These are phyloP conservation scores for Lecanicillium sp. DNA, from an alignment of 2,329 filamentous ascomycete genomes.

Conservation along the genomic window DNA sequence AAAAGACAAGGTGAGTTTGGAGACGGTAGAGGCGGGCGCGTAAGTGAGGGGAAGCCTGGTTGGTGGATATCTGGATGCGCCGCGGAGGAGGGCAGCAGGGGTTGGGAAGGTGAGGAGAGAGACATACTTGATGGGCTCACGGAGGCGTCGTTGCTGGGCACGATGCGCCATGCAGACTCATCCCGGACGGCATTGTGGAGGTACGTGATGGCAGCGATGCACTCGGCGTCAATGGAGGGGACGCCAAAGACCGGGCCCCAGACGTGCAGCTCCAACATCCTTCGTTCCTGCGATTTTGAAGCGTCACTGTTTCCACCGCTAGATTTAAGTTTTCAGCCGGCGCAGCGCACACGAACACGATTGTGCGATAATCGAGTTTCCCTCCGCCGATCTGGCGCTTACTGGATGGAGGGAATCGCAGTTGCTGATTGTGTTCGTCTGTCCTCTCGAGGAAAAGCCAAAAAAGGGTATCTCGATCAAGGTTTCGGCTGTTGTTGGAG, in stretches of 20 bases:
- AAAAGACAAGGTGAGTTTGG: slow-evolving; percentile 11
- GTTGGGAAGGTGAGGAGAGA: not conserved
- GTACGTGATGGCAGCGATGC: slow-evolving; percentile 76
- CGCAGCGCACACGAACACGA: not conserved
- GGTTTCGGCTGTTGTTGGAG: no score
- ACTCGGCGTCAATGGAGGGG: slow-evolving; percentile 87
- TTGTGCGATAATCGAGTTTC: no score
- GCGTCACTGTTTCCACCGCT: not conserved
- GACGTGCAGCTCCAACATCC: slow-evolving; percentile 65
- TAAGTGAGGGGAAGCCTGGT: slow-evolving; percentile 12
- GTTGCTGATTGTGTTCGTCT: no score
- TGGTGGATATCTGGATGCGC: not conserved
- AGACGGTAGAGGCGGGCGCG: slow-evolving; percentile 9
- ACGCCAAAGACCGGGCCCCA: slow-evolving; percentile 87
- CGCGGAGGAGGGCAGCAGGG: not conserved
- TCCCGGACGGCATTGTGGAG: slow-evolving; percentile 57
- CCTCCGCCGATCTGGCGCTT: no score
- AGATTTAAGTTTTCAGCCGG: not conserved
- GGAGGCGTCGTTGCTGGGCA: slow-evolving; percentile 67
- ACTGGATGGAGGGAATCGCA: no score
- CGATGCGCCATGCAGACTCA: slow-evolving; percentile 55
- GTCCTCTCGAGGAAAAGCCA: no score
- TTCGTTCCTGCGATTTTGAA: no score
- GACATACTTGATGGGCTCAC: slow-evolving; percentile 64
- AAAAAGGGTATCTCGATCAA: no score